Evolutionary conservation across 2,329 filamentous ascomycete genomes (phyloP).

Genomic region (Colletotrichum aenigma): DNA sequence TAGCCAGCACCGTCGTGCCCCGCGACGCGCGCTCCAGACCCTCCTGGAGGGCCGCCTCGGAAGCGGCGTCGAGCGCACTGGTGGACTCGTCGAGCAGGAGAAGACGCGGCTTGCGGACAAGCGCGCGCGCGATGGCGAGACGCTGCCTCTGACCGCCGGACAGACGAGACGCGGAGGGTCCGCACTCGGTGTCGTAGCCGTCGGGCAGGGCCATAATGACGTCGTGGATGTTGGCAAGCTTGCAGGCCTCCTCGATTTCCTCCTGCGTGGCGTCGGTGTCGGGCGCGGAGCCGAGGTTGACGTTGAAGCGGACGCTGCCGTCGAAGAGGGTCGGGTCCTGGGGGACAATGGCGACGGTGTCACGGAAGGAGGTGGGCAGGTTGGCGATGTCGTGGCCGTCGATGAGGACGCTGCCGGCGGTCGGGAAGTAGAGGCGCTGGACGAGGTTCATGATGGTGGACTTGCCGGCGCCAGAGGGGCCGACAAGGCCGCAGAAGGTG

Average conservation of each 20-base stretch:
- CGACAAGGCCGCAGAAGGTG: conserved; percentile 46
- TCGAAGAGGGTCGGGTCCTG: conserved; percentile 65
- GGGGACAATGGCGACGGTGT: conserved; percentile 59
- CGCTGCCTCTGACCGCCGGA: conserved; percentile 83
- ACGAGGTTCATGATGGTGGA: conserved; percentile 50
- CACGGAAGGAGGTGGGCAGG: conserved; percentile 43
- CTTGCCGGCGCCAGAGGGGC: conserved; percentile 52
- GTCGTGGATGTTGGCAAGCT: conserved; percentile 73
- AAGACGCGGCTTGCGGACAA: conserved; percentile 73
- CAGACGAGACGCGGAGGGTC: conserved; percentile 75
- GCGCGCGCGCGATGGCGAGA: conserved; percentile 76
- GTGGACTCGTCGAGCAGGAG: conserved; percentile 85
- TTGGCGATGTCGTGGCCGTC: conserved; percentile 51
- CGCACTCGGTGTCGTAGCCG: conserved; percentile 69
- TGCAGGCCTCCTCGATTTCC: conserved; percentile 71
- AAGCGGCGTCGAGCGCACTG: conserved; percentile 75
- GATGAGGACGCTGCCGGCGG: conserved; percentile 53
- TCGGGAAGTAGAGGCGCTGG: conserved; percentile 59
- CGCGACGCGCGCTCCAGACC: conserved; percentile 63
- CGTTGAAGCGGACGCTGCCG: conserved; percentile 60
- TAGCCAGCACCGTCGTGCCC: conserved; percentile 61
- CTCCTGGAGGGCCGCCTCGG: conserved; percentile 68
- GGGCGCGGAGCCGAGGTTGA: conserved; percentile 58
- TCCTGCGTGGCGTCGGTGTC: conserved; percentile 57
- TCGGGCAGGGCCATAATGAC: conserved; percentile 66